phyloP scores from a whole-genome alignment of 2,329 filamentous ascomycete species.

The Remersonia thermophila region DNA sequence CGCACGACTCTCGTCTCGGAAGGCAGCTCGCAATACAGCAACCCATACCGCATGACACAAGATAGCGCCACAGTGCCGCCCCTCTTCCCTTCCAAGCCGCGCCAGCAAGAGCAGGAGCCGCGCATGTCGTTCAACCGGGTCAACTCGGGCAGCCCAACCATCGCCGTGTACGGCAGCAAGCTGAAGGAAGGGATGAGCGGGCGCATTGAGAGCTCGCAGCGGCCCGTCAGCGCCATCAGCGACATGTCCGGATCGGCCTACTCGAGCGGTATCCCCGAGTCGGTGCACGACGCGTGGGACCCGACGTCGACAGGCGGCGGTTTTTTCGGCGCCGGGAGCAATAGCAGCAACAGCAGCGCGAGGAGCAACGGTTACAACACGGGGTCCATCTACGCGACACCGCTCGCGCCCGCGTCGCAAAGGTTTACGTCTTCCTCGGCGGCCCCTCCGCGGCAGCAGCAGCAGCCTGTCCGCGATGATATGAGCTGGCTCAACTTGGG shows the following conservation, averaged over 20 bases:
- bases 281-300: slow-evolving; percentile 46
- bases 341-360: background rate
- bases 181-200: slow-evolving; percentile 47
- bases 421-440: too few relatives aligned
- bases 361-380: slow-evolving; percentile 18
- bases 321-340: slow-evolving; percentile 1
- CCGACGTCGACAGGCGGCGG: slow-evolving; percentile 22
- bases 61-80: slow-evolving; percentile 61
- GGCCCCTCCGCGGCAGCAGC: slow-evolving; percentile 32
- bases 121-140: slow-evolving; percentile 53
- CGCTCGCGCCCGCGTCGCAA: slow-evolving; percentile 28
- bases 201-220: slow-evolving; percentile 36
- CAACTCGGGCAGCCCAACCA: slow-evolving; percentile 55
- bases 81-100: slow-evolving; percentile 22
- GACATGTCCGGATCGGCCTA: slow-evolving; percentile 35
- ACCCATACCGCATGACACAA: slow-evolving; percentile 40
- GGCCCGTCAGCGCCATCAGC: slow-evolving; percentile 38
- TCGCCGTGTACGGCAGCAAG: slow-evolving; percentile 45
- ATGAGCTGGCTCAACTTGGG: slow-evolving; percentile 75
- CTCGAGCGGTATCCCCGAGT: slow-evolving; percentile 54
- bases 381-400: slow-evolving; percentile 26
- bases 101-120: slow-evolving; percentile 28
- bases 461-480: slow-evolving; percentile 45
- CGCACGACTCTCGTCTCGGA: slow-evolving; percentile 43
- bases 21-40: slow-evolving; percentile 41